These are phyloP conservation scores for Posidonia oceanica DNA, from an alignment of 116 monocot genomes.

Conservation along the genomic window DNA sequence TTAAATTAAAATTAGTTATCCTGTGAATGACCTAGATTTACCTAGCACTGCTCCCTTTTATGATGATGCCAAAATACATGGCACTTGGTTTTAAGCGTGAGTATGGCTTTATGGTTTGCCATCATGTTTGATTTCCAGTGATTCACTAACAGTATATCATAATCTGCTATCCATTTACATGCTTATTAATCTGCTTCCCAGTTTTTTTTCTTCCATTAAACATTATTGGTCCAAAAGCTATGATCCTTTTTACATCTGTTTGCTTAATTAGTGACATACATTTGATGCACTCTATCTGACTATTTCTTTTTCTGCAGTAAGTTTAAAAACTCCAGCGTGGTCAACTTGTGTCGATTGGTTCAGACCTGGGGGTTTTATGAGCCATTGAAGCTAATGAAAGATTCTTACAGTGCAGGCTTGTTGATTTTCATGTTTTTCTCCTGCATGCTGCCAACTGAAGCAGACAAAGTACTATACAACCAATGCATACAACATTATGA, in stretches of 20 bases:
- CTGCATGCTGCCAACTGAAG: not conserved
- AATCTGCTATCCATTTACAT: no score
- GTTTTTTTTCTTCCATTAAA: not conserved
- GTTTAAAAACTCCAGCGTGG: not conserved
- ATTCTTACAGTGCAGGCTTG: not conserved
- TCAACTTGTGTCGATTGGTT: not conserved
- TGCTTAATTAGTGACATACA: not conserved
- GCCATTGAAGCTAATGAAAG: not conserved
- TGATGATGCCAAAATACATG: no score
- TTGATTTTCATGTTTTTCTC: not conserved
- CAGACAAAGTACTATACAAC: not conserved
- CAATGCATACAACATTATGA: not conserved
- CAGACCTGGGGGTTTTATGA: not conserved
- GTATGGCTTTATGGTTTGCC: no score
- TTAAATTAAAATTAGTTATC: no score
- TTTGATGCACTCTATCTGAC: not conserved
- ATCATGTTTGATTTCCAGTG: no score
- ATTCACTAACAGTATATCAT: no score
- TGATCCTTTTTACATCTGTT: not conserved
- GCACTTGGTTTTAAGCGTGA: no score
- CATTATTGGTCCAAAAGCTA: no score
- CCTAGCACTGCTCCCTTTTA: no score
- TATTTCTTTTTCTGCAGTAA: conserved; percentile 1
- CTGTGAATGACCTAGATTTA: no score
- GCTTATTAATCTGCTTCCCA: not conserved